These are phyloP conservation scores for Wickerhamomyces canadensis DNA, from an alignment of 805 yeast species.

Conservation along the genomic window DNA sequence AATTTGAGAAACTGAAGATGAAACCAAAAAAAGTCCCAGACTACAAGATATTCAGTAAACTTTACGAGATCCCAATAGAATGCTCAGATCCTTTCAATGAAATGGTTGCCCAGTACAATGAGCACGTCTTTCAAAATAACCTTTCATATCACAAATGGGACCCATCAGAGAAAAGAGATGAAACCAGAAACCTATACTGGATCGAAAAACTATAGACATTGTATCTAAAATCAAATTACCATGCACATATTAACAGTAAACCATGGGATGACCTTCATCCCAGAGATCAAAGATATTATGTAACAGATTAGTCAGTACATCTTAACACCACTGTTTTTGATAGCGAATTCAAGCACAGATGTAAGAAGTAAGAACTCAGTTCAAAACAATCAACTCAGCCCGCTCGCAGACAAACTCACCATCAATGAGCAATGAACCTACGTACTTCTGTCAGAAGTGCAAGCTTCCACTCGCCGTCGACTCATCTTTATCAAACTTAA, in stretches of 20 bases:
- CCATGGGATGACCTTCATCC: too few species aligned
- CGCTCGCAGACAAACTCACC: too few species aligned
- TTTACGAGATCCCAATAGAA: slow-evolving; percentile 20
- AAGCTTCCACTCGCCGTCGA: slow-evolving; percentile 52
- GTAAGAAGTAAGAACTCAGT: not conserved
- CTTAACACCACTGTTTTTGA: too few species aligned
- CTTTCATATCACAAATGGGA: slow-evolving; percentile 17
- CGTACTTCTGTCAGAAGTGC: slow-evolving; percentile 53
- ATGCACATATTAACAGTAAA: too few species aligned
- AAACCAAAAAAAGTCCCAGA: slow-evolving; percentile 17
- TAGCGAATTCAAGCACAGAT: too few species aligned
- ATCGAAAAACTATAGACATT: slow-evolving; percentile 25
- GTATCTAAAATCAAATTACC: too few species aligned
- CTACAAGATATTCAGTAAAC: slow-evolving; percentile 19
- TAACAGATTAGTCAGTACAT: too few species aligned
- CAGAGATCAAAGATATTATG: too few species aligned
- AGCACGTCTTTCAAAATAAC: slow-evolving; percentile 19
- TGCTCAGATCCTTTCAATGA: slow-evolving; percentile 27
- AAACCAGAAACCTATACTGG: slow-evolving; percentile 23
- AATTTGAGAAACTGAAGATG: slow-evolving; percentile 15
- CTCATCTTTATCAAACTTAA: slow-evolving; percentile 45
- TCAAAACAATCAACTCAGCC: not conserved
- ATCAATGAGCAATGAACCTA: slow-evolving; percentile 3
- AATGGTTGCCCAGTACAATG: slow-evolving; percentile 16
- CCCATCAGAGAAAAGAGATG: slow-evolving; percentile 16